Conservation (phyloP, 2,329 filamentous ascomycete genomes). For the Fusarium sp. region DNA sequence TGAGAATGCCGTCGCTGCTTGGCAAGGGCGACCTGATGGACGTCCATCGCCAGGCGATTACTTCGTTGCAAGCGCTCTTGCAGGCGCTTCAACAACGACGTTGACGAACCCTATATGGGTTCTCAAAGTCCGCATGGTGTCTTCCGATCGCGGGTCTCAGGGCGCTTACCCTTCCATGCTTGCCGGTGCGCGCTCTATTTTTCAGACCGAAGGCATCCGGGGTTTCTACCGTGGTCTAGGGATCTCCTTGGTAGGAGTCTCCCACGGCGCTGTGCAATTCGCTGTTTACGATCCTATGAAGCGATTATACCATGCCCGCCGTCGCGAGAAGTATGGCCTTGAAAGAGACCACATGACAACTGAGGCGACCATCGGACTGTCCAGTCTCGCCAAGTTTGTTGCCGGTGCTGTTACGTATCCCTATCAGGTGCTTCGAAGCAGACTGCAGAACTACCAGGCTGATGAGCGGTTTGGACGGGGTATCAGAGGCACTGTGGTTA, state of each 20-base stretch:
- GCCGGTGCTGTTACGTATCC: constrained; percentile 94
- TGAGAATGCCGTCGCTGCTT: constrained; percentile 60
- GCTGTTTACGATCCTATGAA: constrained; percentile 86
- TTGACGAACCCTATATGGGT: constrained; percentile 98
- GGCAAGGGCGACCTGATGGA: constrained; percentile 18
- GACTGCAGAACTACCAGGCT: constrained; percentile 90
- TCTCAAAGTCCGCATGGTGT: constrained; percentile 96
- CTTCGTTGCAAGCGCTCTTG: constrained; percentile 78
- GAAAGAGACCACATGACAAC: constrained; percentile 65
- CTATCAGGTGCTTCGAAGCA: constrained; percentile 89
- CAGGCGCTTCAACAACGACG: constrained; percentile 80
- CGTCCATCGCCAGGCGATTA: constrained; percentile 73
- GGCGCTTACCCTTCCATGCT: constrained; percentile 86
- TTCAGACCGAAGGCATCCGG: constrained; percentile 75
- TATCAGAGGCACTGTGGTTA: constrained; percentile 74
- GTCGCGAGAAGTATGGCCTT: constrained; percentile 39
- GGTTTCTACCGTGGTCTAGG: constrained; percentile 92
- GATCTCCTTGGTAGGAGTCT: constrained; percentile 86
- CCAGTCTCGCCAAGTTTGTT: constrained; percentile 84
- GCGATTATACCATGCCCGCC: constrained; percentile 65
- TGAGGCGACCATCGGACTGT: constrained; percentile 83
- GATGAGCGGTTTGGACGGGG: constrained; percentile 78
- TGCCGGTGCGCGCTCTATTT: constrained; percentile 75
- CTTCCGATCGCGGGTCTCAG: constrained; percentile 77
- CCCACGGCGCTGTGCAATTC: constrained; percentile 94